phyloP scores from a whole-genome alignment of 2,329 filamentous ascomycete species.

The Paecilomyces fulvus region DNA sequence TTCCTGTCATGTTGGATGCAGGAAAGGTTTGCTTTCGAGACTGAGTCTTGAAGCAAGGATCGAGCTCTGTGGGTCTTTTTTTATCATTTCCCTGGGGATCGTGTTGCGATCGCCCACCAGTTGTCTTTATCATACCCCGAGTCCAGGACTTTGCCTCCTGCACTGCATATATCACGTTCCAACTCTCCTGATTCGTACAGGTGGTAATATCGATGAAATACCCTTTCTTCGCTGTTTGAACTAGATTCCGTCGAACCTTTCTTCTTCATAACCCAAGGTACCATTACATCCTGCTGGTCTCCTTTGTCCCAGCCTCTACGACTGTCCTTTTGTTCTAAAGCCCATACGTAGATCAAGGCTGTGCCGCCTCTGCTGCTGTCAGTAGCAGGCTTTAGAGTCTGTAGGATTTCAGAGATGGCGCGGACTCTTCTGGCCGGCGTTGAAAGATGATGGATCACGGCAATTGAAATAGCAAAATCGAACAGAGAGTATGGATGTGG shows the following conservation, averaged over 20 bases:
- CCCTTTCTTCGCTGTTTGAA: slow-evolving; percentile 32
- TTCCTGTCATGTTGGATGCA: slow-evolving; percentile 6
- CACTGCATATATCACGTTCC: slow-evolving; percentile 65
- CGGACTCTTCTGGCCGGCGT: slow-evolving; percentile 63
- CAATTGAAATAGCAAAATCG: slow-evolving; percentile 91
- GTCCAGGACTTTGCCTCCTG: slow-evolving; percentile 67
- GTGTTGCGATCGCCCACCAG: slow-evolving; percentile 76
- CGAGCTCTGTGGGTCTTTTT: slow-evolving; percentile 10
- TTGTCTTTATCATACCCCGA: slow-evolving; percentile 95
- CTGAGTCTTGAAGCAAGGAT: slow-evolving; percentile 20
- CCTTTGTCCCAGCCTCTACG: slow-evolving; percentile 81
- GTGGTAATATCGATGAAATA: slow-evolving; percentile 89
- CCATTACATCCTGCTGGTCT: slow-evolving; percentile 81
- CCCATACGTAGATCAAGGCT: slow-evolving; percentile 87
- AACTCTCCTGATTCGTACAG: slow-evolving; percentile 81
- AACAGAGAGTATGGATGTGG: slow-evolving; percentile 60
- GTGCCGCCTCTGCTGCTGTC: slow-evolving; percentile 42
- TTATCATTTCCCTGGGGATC: slow-evolving; percentile 11
- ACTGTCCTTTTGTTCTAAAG: slow-evolving; percentile 80
- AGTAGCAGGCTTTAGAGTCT: slow-evolving; percentile 45
- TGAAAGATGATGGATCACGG: slow-evolving; percentile 88
- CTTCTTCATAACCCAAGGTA: slow-evolving; percentile 76
- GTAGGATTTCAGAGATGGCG: slow-evolving; percentile 63
- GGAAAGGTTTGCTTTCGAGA: slow-evolving; percentile 13
- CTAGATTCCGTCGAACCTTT: slow-evolving; percentile 11